Conservation (phyloP, 768 basidiomycete genomes). For the Leccinellum rugosiceps region DNA sequence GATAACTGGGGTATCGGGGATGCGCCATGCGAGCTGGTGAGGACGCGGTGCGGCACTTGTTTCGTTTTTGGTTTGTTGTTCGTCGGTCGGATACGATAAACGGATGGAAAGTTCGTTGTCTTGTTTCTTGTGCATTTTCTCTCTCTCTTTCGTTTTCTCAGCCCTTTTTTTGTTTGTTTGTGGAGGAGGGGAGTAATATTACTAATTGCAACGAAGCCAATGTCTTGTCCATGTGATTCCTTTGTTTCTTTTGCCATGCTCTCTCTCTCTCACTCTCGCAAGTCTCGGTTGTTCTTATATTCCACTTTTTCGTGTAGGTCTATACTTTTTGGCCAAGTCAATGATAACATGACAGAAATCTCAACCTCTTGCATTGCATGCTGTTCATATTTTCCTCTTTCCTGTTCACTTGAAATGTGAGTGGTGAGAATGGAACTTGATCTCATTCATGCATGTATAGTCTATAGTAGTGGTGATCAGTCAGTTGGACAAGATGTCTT, state of each 20-base stretch:
- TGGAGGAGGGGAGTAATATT: neutral
- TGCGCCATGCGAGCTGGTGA: neutral
- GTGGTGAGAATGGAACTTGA: too few species aligned
- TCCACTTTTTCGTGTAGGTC: neutral
- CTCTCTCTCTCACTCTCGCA: too few species aligned
- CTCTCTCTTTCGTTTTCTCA: neutral
- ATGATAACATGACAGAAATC: neutral
- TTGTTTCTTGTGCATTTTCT: neutral
- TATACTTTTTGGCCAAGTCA: neutral
- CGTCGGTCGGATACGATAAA: neutral
- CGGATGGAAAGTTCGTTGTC: neutral
- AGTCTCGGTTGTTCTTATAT: too few species aligned
- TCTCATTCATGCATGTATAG: too few species aligned
- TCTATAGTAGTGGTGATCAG: too few species aligned
- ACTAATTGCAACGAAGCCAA: neutral
- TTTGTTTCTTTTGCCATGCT: neutral
- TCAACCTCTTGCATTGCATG: too few species aligned
- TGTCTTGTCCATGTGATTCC: neutral
- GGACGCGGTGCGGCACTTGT: too few species aligned
- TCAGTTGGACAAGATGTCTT: too few species aligned
- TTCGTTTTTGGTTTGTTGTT: neutral
- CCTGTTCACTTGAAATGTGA: too few species aligned
- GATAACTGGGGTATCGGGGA: neutral
- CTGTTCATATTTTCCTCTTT: too few species aligned
- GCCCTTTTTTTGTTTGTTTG: neutral